These are phyloP conservation scores for Spatholobus suberectus DNA, from an alignment of 306 rosid species.

Conservation along the genomic window DNA sequence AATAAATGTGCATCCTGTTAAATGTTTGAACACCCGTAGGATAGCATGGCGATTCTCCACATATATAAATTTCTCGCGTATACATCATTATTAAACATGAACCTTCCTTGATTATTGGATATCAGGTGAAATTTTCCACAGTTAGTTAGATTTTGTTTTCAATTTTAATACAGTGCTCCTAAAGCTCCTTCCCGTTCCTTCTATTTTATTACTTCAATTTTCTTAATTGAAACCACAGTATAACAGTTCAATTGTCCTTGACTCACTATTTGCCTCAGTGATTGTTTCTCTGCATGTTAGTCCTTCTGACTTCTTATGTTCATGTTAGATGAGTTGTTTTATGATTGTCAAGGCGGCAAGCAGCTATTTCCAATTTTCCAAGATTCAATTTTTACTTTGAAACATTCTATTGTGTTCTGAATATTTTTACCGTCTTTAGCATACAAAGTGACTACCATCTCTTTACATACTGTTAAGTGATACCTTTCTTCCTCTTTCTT, in stretches of 20 bases:
- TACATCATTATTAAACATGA: slow-evolving; percentile 10
- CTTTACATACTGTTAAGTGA: slow-evolving; percentile 2
- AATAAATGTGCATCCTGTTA: slow-evolving; percentile 19
- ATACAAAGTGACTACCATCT: not conserved
- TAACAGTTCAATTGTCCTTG: slow-evolving; percentile 2
- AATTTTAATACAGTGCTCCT: not conserved
- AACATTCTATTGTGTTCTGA: slow-evolving; percentile 12
- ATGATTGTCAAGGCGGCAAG: slow-evolving; percentile 18
- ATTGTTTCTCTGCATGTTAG: slow-evolving; percentile 16
- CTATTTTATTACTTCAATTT: not conserved
- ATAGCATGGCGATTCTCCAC: not conserved
- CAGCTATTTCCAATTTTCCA: slow-evolving; percentile 1
- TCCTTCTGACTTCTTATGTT: slow-evolving; percentile 5
- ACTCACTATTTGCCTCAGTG: not conserved
- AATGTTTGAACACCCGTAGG: slow-evolving; percentile 14
- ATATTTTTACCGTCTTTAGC: not conserved
- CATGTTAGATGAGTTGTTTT: slow-evolving; percentile 34
- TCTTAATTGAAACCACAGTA: not conserved
- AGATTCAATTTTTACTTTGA: slow-evolving; percentile 2
- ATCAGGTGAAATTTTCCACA: not conserved
- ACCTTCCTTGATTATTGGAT: slow-evolving; percentile 8
- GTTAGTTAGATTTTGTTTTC: not conserved
- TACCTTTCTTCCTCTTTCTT: slow-evolving; percentile 7
- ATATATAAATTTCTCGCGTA: not conserved
- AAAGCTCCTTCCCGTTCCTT: not conserved